These are phyloP conservation scores for Chaetomium sp. DNA, from an alignment of 2,329 filamentous ascomycete species.

Conservation along the genomic window DNA sequence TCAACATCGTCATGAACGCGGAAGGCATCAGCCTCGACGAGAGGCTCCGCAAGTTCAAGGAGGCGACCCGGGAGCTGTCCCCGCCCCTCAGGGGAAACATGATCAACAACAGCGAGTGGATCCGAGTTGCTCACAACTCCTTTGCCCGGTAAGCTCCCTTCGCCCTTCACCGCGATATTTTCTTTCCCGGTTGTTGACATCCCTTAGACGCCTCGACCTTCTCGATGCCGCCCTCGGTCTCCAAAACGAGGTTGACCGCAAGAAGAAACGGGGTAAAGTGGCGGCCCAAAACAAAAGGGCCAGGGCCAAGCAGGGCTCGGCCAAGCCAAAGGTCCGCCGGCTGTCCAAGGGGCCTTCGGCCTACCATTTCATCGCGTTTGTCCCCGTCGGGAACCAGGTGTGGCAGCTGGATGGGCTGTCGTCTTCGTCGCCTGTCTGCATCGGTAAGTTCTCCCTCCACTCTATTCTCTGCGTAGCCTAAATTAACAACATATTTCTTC, in stretches of 20 bases:
- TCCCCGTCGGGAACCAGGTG: conserved; percentile 65
- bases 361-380: conserved; percentile 86
- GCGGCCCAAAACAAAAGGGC: not conserved
- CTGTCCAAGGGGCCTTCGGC: conserved; percentile 48
- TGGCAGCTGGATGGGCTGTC: conserved; percentile 90
- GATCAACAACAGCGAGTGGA: conserved; percentile 66
- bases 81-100: conserved; percentile 70
- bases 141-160: conserved; percentile 57
- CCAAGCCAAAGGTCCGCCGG: conserved; percentile 27
- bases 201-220: conserved; percentile 62
- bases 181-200: conserved; percentile 4
- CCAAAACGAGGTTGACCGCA: conserved; percentile 48
- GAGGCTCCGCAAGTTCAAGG: conserved; percentile 66
- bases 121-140: conserved; percentile 80
- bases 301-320: not conserved
- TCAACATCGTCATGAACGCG: conserved; percentile 91
- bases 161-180: not conserved
- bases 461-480: conserved; percentile 1
- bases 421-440: conserved; percentile 53
- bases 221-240: conserved; percentile 63
- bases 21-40: conserved; percentile 59
- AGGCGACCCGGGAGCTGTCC: conserved; percentile 59
- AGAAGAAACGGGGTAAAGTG: conserved; percentile 20
- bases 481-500: not conserved
- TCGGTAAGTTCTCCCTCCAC: conserved; percentile 38